These are phyloP conservation scores for Lactifluus piperatus DNA, from an alignment of 768 basidiomycete genomes.

Conservation along the genomic window DNA sequence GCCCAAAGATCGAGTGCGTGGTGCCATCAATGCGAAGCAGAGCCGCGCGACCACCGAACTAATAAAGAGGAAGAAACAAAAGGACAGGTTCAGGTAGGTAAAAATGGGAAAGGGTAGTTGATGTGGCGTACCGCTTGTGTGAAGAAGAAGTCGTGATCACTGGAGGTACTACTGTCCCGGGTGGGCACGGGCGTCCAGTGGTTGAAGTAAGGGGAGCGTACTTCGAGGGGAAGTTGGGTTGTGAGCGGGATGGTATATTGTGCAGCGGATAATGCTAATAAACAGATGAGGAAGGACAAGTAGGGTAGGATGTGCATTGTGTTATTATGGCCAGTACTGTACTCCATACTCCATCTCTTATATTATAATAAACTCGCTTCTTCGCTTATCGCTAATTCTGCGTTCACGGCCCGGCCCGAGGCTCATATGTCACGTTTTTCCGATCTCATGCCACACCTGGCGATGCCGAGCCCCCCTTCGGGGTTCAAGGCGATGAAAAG, in stretches of 20 bases:
- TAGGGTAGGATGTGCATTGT: neutral
- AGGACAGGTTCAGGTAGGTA: neutral
- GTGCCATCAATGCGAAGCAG: conserved; percentile 10
- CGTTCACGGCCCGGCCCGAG: too few species aligned
- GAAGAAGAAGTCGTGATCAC: neutral
- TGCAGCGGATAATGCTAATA: neutral
- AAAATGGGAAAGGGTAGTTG: neutral
- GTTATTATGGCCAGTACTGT: too few species aligned
- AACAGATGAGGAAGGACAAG: neutral
- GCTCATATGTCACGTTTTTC: too few species aligned
- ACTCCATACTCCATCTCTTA: too few species aligned
- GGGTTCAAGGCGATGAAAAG: too few species aligned
- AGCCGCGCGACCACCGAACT: neutral
- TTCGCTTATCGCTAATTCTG: too few species aligned
- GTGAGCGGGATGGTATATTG: neutral
- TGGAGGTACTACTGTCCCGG: too few species aligned
- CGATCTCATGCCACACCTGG: too few species aligned
- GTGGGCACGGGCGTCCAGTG: neutral
- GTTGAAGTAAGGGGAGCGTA: conserved; percentile 16
- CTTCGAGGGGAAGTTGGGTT: conserved; percentile 1
- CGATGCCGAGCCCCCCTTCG: too few species aligned
- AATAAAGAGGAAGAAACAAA: neutral
- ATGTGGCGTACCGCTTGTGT: neutral
- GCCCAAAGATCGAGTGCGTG: conserved; percentile 2
- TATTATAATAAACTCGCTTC: too few species aligned